Conservation (phyloP, 257 asterid species). For the Apocynum venetum region DNA sequence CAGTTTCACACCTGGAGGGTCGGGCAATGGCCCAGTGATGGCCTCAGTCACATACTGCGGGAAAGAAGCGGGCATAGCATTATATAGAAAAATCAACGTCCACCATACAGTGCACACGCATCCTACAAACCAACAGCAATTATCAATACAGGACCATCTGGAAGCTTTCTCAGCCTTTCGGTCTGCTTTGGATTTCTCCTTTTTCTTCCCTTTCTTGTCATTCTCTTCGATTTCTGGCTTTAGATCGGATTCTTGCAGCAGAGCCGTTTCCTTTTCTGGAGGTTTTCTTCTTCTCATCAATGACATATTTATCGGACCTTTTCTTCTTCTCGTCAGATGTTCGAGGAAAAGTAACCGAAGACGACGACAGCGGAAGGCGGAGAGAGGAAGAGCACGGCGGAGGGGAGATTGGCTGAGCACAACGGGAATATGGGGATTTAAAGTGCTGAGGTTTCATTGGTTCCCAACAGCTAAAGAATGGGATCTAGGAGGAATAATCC, state of each 20-base stretch:
- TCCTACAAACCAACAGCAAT: conserved; percentile 83
- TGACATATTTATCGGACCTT: conserved; percentile 13
- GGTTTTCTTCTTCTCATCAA: conserved; percentile 51
- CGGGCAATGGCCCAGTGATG: conserved; percentile 86
- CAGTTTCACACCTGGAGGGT: conserved; percentile 80
- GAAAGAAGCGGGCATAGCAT: conserved; percentile 84
- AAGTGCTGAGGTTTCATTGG: conserved; percentile 13
- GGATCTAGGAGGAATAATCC: background rate
- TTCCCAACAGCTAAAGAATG: background rate
- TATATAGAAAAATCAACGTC: conserved; percentile 58
- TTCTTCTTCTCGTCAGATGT: background rate
- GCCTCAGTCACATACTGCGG: conserved; percentile 79
- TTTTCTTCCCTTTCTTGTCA: conserved; percentile 13
- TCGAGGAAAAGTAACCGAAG: background rate
- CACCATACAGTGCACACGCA: conserved; percentile 74
- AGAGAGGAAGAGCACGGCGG: background rate
- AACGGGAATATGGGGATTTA: too few species aligned
- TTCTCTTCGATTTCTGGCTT: conserved; percentile 20
- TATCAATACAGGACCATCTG: conserved; percentile 79
- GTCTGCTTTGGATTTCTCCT: conserved; percentile 31
- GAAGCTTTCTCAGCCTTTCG: conserved; percentile 25
- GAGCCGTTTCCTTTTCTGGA: conserved; percentile 30
- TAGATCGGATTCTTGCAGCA: conserved; percentile 26
- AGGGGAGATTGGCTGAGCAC: background rate
- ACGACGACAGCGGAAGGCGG: background rate